phyloP scores from a whole-genome alignment of 352 stramenopile genomes.

The Phytophthora idaei region DNA sequence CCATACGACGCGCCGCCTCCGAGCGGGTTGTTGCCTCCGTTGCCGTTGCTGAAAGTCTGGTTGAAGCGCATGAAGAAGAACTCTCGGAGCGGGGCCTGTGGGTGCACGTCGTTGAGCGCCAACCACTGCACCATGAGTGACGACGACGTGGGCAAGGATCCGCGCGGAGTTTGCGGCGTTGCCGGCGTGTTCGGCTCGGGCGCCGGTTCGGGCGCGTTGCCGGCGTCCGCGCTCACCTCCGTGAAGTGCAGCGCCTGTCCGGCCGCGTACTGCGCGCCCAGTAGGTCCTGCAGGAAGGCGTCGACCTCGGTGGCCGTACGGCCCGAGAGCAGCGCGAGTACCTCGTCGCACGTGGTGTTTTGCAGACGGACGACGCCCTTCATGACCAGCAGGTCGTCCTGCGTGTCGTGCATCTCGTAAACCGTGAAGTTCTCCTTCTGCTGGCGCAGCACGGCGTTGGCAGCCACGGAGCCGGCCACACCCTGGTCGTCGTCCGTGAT shows the following conservation, averaged over 20 bases:
- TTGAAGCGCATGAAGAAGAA: conserved; percentile 87
- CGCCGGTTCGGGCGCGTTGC: conserved; percentile 31
- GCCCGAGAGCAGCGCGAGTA: conserved; percentile 67
- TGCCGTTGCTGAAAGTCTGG: conserved; percentile 54
- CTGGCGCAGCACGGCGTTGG: conserved; percentile 55
- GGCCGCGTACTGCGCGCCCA: conserved; percentile 62
- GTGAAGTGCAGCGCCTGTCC: conserved; percentile 63
- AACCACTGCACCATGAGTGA: conserved; percentile 75
- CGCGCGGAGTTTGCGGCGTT: conserved; percentile 31
- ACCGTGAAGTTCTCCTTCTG: conserved; percentile 83
- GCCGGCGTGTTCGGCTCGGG: conserved; percentile 28
- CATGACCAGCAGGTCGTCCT: conserved; percentile 64
- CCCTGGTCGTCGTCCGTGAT: conserved; percentile 66
- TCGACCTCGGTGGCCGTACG: conserved; percentile 49
- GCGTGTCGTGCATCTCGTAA: conserved; percentile 69
- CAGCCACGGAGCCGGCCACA: conserved; percentile 34
- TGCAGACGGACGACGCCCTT: conserved; percentile 73
- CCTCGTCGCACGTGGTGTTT: conserved; percentile 71
- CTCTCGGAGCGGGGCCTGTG: conserved; percentile 64
- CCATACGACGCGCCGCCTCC: conserved; percentile 56
- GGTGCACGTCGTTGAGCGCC: conserved; percentile 62
- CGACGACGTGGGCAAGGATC: conserved; percentile 29
- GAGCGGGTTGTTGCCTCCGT: conserved; percentile 33
- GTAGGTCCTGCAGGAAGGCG: conserved; percentile 60
- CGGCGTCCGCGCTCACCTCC: conserved; percentile 36